Evolutionary conservation across 176 grass and related monocot genomes (phyloP), one percentile per base, ranked within the genome.

Genomic region (Triticum dicoccoides): DNA sequence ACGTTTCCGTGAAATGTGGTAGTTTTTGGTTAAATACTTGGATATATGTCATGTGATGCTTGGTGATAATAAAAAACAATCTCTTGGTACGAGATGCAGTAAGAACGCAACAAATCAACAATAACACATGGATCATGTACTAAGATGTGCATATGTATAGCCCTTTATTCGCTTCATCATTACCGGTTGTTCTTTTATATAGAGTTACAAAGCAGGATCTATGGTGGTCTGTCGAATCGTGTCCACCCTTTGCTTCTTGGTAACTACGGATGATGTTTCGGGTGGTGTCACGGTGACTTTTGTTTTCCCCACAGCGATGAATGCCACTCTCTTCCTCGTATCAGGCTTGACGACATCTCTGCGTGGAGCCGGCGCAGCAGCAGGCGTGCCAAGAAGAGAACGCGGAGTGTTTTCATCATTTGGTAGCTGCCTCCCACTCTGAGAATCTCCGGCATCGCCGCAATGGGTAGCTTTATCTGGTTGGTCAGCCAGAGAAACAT

Each of bases 291-390:
- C 76, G 3, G 76, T 68, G 29, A 61, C 51, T 23, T 27, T 81
- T 32, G 84, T 24, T 23, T 84, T 87, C 80, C 91, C 85, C 59
- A 93, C 91, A 20, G 91, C 44, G 2, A 93, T 52, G 77, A 91
- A 95, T 39, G 93, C 93, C 59, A 89, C 91, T 80, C 78, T 88
- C 84, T 63, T 86, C 63, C 49, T 93, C 20, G 65, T 71, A 54
- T 82, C 78, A 38, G 81, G 72, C 69, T 80, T 86, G 23, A 81
- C 51, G 23, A 78, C 51, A 63, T 88, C 78, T 8, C 20, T 9
- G 10, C 21, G 20, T 21, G 62, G 54, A 78, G 63, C 14, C 64
- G 4, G 35, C 14, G 65, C 72, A 76, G 80, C 51, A 52, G 5
- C 14, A 21, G 37, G 14, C 3, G 8, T 27, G 9, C 38, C 66